Base-by-base conservation (phyloP, 805 yeast genomes). In the Kluyveromyces wickerhamii region DNA sequence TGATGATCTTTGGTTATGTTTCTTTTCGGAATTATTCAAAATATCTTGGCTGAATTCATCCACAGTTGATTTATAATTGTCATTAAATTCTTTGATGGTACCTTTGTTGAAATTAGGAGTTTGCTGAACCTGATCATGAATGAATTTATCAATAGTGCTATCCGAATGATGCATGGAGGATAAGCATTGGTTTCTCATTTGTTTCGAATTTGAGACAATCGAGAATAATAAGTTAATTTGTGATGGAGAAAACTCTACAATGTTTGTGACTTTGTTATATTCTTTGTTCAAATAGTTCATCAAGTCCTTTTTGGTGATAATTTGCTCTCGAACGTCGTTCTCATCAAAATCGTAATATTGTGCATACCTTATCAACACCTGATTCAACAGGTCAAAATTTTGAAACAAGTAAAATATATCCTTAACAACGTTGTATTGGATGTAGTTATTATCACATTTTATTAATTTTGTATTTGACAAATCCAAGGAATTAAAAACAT, bases 221-320 rank as follows among this genome's bases (percentile, higher is more conserved):
- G 60, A 51, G 41, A 65, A 65, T 32, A 65, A 41, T 13, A 65
- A 37, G 34, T 60, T 54, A 7, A 65, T 62, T 39, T 65, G 69
- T 2, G 66, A 56, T 1, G 67, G 67, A 0, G 69, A 61, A 29
- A 65, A 65, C 16, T 55, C 55, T n/a, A 48, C 45, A 24, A 64
- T 54, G 40, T 65, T 65, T 39, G 63, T 65, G 7, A 63, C 60
- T 39, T 63, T 65, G 31, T 63, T 59, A 38, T 59, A 62, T 36
- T 63, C 63, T 13, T 54, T 42, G 30, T 55, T 60, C 27, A 65
- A 37, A 29, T 63, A 55, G 18, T 48, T 47, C 35, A 58, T 46
- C 25, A 65, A 53, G 23, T 62, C 62, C 8, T 49, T 44, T 36
- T 61, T 62, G 2, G 62, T 58, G n/a, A 65, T 56, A n/a, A 54